Conservation (phyloP, 345 rosid genomes). For the Leavenworthia alabamica region DNA sequence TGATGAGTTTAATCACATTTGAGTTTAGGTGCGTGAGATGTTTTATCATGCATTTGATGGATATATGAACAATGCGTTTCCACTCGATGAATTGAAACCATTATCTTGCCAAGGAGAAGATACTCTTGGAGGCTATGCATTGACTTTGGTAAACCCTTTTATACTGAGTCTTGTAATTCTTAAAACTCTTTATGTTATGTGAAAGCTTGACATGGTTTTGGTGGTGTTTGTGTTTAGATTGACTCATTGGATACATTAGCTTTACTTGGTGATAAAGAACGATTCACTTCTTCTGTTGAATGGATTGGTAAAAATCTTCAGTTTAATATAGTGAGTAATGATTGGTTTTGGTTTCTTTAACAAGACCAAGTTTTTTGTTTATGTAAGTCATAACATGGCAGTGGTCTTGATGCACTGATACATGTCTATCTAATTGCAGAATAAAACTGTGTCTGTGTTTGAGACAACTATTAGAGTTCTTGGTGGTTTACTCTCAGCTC, state of each 20-base stretch:
- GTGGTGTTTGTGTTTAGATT: conserved; percentile 47
- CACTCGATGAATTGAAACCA: conserved; percentile 85
- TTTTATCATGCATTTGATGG: conserved; percentile 97
- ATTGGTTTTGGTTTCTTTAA: conserved; percentile 20
- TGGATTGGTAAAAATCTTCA: conserved; percentile 97
- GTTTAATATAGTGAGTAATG: conserved; percentile 95
- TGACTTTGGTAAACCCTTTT: conserved; percentile 67
- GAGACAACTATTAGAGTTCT: conserved; percentile 89
- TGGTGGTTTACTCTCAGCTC: conserved; percentile 98
- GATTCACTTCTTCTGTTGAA: conserved; percentile 70
- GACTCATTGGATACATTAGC: conserved; percentile 90
- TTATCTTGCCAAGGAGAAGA: conserved; percentile 90
- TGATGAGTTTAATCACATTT: neutral
- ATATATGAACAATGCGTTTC: conserved; percentile 94
- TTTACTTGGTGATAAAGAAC: conserved; percentile 76
- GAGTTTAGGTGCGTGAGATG: conserved; percentile 80
- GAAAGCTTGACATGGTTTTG: conserved; percentile 14
- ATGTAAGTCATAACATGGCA: neutral
- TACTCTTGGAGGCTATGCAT: conserved; percentile 89
- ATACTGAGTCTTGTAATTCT: neutral
- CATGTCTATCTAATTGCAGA: conserved; percentile 42
- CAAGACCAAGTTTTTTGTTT: neutral
- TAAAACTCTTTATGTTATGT: neutral
- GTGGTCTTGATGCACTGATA: neutral
- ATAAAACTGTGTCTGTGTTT: conserved; percentile 90